phyloP scores from a whole-genome alignment of 768 basidiomycete species.

The Tulasnella sp. region DNA sequence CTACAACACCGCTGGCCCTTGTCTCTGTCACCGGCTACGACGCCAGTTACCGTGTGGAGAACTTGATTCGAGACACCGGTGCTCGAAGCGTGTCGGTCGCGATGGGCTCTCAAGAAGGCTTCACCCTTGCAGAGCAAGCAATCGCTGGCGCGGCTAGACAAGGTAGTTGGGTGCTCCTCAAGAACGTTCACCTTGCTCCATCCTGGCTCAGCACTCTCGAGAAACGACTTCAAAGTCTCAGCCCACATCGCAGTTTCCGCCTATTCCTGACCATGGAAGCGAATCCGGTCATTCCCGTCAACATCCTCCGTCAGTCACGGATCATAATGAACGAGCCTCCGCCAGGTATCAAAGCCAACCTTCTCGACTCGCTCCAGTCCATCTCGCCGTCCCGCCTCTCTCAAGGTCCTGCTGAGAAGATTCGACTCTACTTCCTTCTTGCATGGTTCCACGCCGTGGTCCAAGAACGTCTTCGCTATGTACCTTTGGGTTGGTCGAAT shows the following conservation, averaged over 20 bases:
- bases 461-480: slow-evolving; percentile 92
- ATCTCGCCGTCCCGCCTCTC: slow-evolving; percentile 60
- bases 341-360: slow-evolving; percentile 91
- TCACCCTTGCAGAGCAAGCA: slow-evolving; percentile 88
- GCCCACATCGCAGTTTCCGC: slow-evolving; percentile 83
- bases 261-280: slow-evolving; percentile 98
- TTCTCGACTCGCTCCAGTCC: slow-evolving; percentile 74
- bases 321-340: slow-evolving; percentile 99
- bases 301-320: slow-evolving; percentile 90
- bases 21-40: slow-evolving; percentile 95
- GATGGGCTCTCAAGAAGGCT: slow-evolving; percentile 99
- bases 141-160: slow-evolving; percentile 85
- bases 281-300: slow-evolving; percentile 88
- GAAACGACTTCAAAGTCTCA: slow-evolving; percentile 89
- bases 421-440: slow-evolving; percentile 86
- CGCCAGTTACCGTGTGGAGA: slow-evolving; percentile 93
- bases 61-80: slow-evolving; percentile 65
- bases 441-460: slow-evolving; percentile 99
- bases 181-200: slow-evolving; percentile 94
- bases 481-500: slow-evolving; percentile 94
- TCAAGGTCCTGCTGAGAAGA: slow-evolving; percentile 86
- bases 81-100: slow-evolving; percentile 80
- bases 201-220: slow-evolving; percentile 93
- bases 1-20: slow-evolving; percentile 76
- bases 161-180: slow-evolving; percentile 92